Evolutionary conservation across 176 grass and related monocot species (phyloP), one percentile per base, ranked within the genome.

Genomic region (maize (Zea mays)): DNA sequence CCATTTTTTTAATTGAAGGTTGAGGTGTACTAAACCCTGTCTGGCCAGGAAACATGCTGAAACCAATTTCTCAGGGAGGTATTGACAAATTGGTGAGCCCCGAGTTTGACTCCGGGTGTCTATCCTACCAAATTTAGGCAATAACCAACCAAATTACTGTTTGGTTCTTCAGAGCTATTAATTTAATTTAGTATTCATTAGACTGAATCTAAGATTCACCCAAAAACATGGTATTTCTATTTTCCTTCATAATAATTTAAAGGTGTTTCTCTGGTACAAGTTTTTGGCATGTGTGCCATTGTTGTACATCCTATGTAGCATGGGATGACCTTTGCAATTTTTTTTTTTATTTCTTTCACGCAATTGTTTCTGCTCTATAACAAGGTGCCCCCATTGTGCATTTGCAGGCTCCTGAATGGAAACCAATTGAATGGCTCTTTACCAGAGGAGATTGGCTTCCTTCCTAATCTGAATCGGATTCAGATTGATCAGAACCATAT

Each of bases 401-500:
- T 79, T 74, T 94, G 54, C 91, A 97, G 95, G 80, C 86, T 97
- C 16, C 33, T 97, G 67, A 97, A 94, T 63, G 95, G 95, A 36
- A 97, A 97, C 73, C 49, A 76, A 44, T 72, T 97, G 80, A 86
- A 39, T 77, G 95, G 95, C 67, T 72, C 89, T 79, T 83, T 97
- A 79, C 95, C 94, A 76, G 89, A 86, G 55, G 81, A 83, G 62
- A 92, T 97, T 57, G 95, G 95, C 51, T 78, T 82, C 74, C 87
- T 97, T 82, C 79, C 80, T 77, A 90, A 97, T n/a, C 70, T 97
- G 16, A 56, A 94, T 61, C 91, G 95, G 76, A 94, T 97, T 82
- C 95, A 97, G 72, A 97, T 97, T 72, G 95, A 97, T 83, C 85
- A 88, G 78, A 94, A 97, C 65, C 36, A 82, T 2, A 97, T 97